Evolutionary conservation across 2,329 filamentous ascomycete species (phyloP), one percentile per base, ranked within the genome.

Genomic region (Amesomyces nigricolor): DNA sequence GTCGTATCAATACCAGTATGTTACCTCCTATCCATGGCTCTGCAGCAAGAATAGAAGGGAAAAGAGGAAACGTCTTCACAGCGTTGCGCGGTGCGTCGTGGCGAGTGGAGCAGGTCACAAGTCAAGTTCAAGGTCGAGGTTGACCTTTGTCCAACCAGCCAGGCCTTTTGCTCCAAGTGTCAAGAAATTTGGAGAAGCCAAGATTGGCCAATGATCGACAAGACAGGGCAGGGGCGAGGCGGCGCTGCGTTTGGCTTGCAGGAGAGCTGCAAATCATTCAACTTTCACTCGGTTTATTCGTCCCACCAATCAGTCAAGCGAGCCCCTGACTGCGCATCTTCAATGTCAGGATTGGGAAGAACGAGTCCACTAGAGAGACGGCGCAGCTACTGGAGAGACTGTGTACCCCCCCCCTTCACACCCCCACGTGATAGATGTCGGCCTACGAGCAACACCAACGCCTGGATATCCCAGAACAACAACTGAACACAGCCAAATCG

Each of bases 191-290:
- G 49, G 56, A 37, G 39, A 11, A 13, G 26, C 19, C 19, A 57
- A 35, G 55, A 62, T 60, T 60, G 60, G 58, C 45, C 60, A 60
- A 62, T 60, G 54, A 53, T 42, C 32, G 45, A 49, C 22, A 29
- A 51, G 49, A 26, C 30, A 14, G 11, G 19, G 5, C 49, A 40
- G 42, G 50, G 48, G 49, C 50, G 32, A 45, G 11, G 35, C 40
- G 43, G 50, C 48, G 40, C 40, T 43, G 40, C 22, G 39, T 47
- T 29, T 43, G 37, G 30, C 17, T 17, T 47, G 38, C 19, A 13
- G 26, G 35, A 16, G 32, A n/a, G 16, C 26, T 17, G 11, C 29
- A 11, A 52, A 40, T 51, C 35, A 35, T 35, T 13, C 32, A 13
- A 35, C 32, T 10, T 13, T 35, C 32, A 35, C 32, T 35, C 7